phyloP scores from a whole-genome alignment of 2,329 filamentous ascomycete species.

The Ascochyta fabae region DNA sequence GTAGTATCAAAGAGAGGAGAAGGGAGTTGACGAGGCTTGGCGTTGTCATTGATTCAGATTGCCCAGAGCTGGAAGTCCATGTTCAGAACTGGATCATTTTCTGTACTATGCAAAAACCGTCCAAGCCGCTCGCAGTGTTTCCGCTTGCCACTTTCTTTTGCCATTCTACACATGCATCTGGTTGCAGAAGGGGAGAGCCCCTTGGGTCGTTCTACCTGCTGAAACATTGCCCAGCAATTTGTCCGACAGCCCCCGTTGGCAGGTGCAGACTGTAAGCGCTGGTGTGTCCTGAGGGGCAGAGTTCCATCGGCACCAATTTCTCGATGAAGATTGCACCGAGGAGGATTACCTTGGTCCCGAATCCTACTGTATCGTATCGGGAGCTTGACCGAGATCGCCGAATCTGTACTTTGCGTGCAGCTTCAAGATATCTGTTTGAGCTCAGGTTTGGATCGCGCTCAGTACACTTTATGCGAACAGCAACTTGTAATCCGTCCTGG shows the following conservation, averaged over 20 bases:
- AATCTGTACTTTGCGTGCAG: background rate
- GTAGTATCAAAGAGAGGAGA: background rate
- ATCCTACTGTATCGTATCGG: background rate
- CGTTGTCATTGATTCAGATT: background rate
- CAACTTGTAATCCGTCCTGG: background rate
- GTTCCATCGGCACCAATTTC: background rate
- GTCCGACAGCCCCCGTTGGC: background rate
- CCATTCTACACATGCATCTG: background rate
- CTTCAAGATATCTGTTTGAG: background rate
- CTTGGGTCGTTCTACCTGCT: background rate
- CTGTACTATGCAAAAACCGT: background rate
- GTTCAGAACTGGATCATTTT: background rate
- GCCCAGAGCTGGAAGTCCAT: background rate
- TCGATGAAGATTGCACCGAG: slow-evolving; percentile 5
- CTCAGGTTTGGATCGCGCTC: background rate
- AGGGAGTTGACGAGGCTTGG: background rate
- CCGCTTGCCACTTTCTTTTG: background rate
- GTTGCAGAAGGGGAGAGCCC: background rate
- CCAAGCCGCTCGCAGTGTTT: too few relatives aligned
- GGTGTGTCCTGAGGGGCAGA: background rate
- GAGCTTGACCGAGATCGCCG: background rate
- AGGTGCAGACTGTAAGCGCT: background rate
- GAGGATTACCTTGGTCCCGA: background rate
- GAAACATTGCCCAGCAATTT: background rate
- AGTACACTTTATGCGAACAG: background rate